Evolutionary conservation across 1,284 basidiomycete genomes (phyloP).

Genomic region (Vanrija humicola): DNA sequence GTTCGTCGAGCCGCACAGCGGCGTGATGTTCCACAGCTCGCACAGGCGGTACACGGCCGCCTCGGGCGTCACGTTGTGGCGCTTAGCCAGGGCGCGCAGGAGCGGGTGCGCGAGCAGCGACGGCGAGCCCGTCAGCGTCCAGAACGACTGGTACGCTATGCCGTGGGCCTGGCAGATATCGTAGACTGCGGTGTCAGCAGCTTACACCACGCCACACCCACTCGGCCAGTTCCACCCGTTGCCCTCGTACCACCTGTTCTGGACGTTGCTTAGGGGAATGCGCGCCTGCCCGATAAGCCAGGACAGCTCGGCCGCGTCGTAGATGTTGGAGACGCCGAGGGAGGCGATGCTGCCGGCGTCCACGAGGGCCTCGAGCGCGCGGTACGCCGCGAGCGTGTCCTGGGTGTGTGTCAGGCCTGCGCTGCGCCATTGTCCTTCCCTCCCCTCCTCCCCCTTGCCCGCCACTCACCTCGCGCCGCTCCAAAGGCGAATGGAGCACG

Average conservation of each 20-base stretch:
- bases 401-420: conserved; percentile 5
- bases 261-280: conserved; percentile 65
- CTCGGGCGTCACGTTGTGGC: conserved; percentile 57
- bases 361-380: conserved; percentile 58
- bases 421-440: not conserved
- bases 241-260: conserved; percentile 76
- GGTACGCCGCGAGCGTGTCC: conserved; percentile 65
- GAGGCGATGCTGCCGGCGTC: conserved; percentile 59
- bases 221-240: conserved; percentile 67
- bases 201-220: conserved; percentile 18
- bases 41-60: conserved; percentile 66
- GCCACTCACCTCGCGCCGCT: conserved; percentile 49
- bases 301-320: conserved; percentile 59
- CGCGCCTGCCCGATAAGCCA: conserved; percentile 51
- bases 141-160: conserved; percentile 78
- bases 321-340: conserved; percentile 73
- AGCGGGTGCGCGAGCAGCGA: conserved; percentile 56
- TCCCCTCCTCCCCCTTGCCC: too few relatives aligned
- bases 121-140: conserved; percentile 76
- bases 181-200: conserved; percentile 33
- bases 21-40: conserved; percentile 51
- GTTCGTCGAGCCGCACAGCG: conserved; percentile 38
- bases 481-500: conserved; percentile 69
- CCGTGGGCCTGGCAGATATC: conserved; percentile 50
- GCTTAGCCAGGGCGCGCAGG: conserved; percentile 50